A percentile compares a stretch with the other conserved stretches of the same genome.
Conservation (phyloP, 345 rosid species). For the Melaleuca quinquenervia region DNA sequence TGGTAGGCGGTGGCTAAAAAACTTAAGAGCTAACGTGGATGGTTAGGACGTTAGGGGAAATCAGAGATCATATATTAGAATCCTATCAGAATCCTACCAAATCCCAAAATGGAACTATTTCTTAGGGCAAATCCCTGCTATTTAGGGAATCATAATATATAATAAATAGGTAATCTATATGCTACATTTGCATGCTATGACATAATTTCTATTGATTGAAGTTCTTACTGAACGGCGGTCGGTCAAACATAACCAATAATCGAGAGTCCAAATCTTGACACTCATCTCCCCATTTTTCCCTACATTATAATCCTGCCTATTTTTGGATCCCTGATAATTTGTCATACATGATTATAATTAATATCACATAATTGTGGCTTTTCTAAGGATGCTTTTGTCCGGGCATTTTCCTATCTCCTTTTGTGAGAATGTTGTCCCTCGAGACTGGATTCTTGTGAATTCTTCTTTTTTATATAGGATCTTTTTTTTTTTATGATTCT, state of each 20-base stretch:
- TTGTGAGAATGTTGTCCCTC: background rate
- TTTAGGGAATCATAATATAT: background rate
- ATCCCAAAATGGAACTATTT: background rate
- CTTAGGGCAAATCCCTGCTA: background rate
- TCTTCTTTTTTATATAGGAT: background rate
- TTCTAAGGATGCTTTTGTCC: background rate
- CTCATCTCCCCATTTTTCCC: background rate
- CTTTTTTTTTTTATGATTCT: background rate
- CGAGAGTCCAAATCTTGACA: rapidly evolving
- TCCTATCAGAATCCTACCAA: background rate
- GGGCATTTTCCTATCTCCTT: background rate
- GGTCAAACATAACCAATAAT: background rate
- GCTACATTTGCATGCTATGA: background rate
- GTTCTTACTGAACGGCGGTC: background rate
- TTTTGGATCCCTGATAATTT: rapidly evolving
- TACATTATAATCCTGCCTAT: background rate
- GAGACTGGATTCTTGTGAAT: background rate
- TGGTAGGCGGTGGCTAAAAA: too few species aligned
- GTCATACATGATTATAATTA: background rate
- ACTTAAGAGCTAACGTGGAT: too few species aligned
- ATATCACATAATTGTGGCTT: background rate
- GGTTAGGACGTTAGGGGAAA: background rate
- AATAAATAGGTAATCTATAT: background rate
- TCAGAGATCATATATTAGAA: background rate
- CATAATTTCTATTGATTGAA: background rate